Conservation (phyloP, 1,284 basidiomycete species). For the Heterobasidion parviporum region DNA sequence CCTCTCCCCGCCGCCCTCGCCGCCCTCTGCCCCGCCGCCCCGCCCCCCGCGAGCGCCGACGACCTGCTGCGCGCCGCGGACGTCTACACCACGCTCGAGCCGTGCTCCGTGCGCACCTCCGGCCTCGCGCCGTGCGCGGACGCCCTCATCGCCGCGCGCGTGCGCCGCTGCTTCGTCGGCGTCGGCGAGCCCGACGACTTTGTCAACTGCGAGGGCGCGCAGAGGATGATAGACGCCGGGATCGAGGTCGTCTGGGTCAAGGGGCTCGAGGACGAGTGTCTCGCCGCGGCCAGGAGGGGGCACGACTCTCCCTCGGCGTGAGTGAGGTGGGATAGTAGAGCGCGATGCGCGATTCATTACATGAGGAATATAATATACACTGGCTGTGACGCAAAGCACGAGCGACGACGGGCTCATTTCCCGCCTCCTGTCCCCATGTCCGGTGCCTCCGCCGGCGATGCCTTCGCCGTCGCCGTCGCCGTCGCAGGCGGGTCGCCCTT, state of each 20-base stretch:
- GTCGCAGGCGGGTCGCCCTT: conserved; percentile 13
- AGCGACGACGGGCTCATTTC: not conserved
- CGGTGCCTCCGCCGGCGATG: too few relatives aligned
- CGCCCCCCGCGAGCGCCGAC: conserved; percentile 18
- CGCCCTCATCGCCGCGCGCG: conserved; percentile 67
- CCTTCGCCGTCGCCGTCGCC: too few relatives aligned
- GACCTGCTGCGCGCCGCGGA: conserved; percentile 53
- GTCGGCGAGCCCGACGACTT: conserved; percentile 94
- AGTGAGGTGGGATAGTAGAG: too few relatives aligned
- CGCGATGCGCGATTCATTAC: too few relatives aligned
- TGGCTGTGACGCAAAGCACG: too few relatives aligned
- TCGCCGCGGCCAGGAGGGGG: conserved; percentile 63
- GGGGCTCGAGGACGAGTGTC: conserved; percentile 68
- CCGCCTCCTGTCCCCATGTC: too few relatives aligned
- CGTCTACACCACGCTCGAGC: conserved; percentile 95
- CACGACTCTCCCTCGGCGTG: conserved; percentile 17
- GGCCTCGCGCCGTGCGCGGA: conserved; percentile 85
- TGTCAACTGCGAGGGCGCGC: conserved; percentile 86
- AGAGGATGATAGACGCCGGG: conserved; percentile 66
- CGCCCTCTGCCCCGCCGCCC: conserved; percentile 31
- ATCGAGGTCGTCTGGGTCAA: conserved; percentile 72
- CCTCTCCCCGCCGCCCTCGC: conserved; percentile 36
- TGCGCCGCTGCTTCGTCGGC: conserved; percentile 82
- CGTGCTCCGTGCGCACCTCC: conserved; percentile 87
- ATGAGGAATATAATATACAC: too few relatives aligned